Conservation (phyloP, 768 basidiomycete species). For the Paxillus ammoniavirescens region DNA sequence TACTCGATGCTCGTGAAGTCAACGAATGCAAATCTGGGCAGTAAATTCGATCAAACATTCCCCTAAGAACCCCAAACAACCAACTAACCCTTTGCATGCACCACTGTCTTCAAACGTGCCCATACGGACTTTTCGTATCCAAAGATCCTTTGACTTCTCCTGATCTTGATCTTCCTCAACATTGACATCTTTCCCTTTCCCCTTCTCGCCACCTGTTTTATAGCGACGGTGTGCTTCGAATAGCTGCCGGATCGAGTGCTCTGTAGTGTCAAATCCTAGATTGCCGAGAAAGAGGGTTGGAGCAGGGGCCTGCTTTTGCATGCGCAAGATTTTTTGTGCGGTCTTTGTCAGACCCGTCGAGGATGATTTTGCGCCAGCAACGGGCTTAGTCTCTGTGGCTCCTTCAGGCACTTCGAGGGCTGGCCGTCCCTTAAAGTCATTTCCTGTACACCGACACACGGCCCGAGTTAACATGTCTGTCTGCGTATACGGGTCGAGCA, state of each 20-base stretch:
- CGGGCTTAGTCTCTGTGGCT: constrained; percentile 28
- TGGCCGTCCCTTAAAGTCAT: constrained; percentile 72
- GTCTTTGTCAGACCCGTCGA: constrained; percentile 51
- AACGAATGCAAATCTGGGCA: constrained; percentile 82
- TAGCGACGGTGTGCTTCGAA: constrained; percentile 62
- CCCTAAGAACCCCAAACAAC: constrained; percentile 19
- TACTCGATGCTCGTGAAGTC: constrained; percentile 81
- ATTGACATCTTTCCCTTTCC: constrained; percentile 32
- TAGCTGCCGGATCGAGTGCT: constrained; percentile 66
- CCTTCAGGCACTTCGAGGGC: constrained; percentile 39
- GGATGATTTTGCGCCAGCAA: constrained; percentile 34
- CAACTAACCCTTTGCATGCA: constrained; percentile 83
- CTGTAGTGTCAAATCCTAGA: constrained; percentile 87
- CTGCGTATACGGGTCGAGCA: constrained; percentile 1
- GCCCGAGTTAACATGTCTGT: background rate
- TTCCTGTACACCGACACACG: constrained; percentile 44
- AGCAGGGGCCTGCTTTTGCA: constrained; percentile 80
- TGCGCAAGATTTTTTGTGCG: constrained; percentile 71
- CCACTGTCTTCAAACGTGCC: constrained; percentile 97
- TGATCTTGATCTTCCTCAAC: background rate
- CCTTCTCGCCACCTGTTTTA: constrained; percentile 31
- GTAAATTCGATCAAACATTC: background rate
- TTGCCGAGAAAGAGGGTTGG: constrained; percentile 93
- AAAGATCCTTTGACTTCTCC: constrained; percentile 34
- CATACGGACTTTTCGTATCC: constrained; percentile 84